phyloP scores from a whole-genome alignment of 352 stramenopile genomes.

The Phytophthora macrochlamydospora region DNA sequence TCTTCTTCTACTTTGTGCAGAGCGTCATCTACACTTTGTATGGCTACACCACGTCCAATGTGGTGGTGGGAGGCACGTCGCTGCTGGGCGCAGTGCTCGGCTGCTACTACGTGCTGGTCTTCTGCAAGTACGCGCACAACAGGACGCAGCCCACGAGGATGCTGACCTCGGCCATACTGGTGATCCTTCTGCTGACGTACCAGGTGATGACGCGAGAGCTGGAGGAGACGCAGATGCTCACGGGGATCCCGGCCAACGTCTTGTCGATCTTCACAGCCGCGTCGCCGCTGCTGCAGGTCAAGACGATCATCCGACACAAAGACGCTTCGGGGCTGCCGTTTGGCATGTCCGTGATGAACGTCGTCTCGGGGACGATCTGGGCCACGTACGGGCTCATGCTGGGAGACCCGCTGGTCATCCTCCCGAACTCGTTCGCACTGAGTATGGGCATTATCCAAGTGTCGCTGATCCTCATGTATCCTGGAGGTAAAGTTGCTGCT shows the following conservation, averaged over 20 bases:
- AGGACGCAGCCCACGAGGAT: conserved; percentile 45
- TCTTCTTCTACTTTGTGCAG: conserved; percentile 88
- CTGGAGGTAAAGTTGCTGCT: conserved; percentile 35
- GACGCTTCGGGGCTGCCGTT: conserved; percentile 76
- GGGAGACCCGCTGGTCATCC: conserved; percentile 62
- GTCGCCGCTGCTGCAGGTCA: conserved; percentile 74
- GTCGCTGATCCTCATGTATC: conserved; percentile 62
- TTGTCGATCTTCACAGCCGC: conserved; percentile 72
- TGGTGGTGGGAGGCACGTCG: conserved; percentile 63
- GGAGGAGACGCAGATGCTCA: conserved; percentile 65
- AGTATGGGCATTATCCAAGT: conserved; percentile 79
- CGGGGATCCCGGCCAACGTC: conserved; percentile 76
- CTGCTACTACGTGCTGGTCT: conserved; percentile 74
- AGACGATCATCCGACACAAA: conserved; percentile 58
- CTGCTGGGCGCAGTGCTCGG: conserved; percentile 61
- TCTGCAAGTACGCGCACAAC: conserved; percentile 61
- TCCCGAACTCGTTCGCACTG: conserved; percentile 72
- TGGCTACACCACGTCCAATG: conserved; percentile 63
- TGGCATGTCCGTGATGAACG: conserved; percentile 84
- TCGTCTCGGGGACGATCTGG: conserved; percentile 71
- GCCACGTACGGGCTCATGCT: conserved; percentile 74
- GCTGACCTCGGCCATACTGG: conserved; percentile 49
- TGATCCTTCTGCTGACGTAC: conserved; percentile 57
- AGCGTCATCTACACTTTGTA: conserved; percentile 87
- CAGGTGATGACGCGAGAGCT: conserved; percentile 47